Base-by-base conservation (phyloP, 306 rosid species). In the Lithocarpus polystachyus region DNA sequence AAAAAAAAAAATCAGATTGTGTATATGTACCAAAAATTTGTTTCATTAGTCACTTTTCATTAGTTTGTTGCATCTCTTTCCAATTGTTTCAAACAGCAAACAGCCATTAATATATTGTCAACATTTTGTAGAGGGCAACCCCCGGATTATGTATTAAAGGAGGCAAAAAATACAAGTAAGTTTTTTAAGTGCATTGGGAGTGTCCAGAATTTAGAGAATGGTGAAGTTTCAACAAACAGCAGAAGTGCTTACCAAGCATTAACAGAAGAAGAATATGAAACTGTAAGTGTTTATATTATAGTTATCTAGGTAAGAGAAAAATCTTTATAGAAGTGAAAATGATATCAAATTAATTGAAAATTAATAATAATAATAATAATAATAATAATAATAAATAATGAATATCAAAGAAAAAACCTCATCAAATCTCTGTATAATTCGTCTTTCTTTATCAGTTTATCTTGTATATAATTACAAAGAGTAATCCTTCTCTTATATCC, bases 181-280 rank as follows among this genome's bases (percentile, higher is more conserved):
- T 96, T 93, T 86, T 96, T 93, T 29, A 92, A 94, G 88, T 92
- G 93, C 82, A 82, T 90, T 1, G 94, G 94, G 83, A 87, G 89
- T 82, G 85, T 92, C 80, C 96, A 92, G 67, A 85, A 75, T 75
- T 74, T 82, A 75, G 97, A 92, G 86, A 85, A 57, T 19, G 84
- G 82, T 40, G 96, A 90, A 82, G 77, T 80, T 83, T 86, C 87
- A 53, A 82, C 84, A 57, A 84, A 72, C 60, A 79, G 84, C 74
- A 86, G 89, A 86, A 87, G 89, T 85, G 86, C 88, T 64, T 96
- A 90, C 87, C 97, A 88, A 87, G 93, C 92, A 77, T 84, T 96
- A 86, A 90, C 97, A 1, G 96, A 77, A 83, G 97, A 91, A 80
- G 99, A 96, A 87, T 96, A 88, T 81, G 99, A 96, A 93, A 85